Percentiles rank a stretch among this genome's conserved stretches.
Evolutionary conservation across 768 basidiomycete genomes (phyloP).

Genomic region (Kondoa subrosea): DNA sequence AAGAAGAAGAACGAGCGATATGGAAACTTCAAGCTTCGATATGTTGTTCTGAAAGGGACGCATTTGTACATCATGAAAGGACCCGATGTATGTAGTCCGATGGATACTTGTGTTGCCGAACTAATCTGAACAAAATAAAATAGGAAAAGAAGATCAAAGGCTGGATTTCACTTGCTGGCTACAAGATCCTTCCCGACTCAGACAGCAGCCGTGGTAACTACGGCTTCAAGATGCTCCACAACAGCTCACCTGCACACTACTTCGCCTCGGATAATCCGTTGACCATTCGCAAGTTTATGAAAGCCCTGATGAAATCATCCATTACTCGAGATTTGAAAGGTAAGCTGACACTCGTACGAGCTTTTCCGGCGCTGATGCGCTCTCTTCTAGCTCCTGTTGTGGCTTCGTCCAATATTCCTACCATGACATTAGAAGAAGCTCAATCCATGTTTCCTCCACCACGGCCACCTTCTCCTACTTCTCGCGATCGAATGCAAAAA

Average conservation of each 20-base stretch:
- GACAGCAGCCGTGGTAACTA: constrained; percentile 74
- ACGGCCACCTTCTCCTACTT: constrained; percentile 87
- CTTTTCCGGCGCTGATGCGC: constrained; percentile 6
- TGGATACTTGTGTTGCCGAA: constrained; percentile 3
- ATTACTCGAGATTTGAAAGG: constrained; percentile 84
- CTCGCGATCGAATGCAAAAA: constrained; percentile 65
- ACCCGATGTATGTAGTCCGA: constrained; percentile 32
- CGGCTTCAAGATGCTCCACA: constrained; percentile 86
- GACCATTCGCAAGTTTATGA: constrained; percentile 94
- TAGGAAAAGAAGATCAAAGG: constrained; percentile 91
- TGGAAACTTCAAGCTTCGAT: constrained; percentile 78
- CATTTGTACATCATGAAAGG: constrained; percentile 75
- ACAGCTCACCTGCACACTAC: constrained; percentile 65
- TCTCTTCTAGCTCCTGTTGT: constrained; percentile 61
- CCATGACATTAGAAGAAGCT: constrained; percentile 82
- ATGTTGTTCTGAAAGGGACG: constrained; percentile 79
- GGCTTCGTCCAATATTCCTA: constrained; percentile 90
- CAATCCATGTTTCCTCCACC: constrained; percentile 94
- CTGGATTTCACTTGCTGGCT: constrained; percentile 79
- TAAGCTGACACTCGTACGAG: constrained; percentile 33
- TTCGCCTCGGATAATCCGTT: constrained; percentile 82
- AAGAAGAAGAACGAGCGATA: constrained; percentile 87
- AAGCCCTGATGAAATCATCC: constrained; percentile 96
- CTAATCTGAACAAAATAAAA: no score
- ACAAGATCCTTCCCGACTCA: constrained; percentile 83